Evolutionary conservation across 129 eudicot genomes (phyloP), one percentile per base, ranked within the genome.

Genomic region (Lactuca sativa): DNA sequence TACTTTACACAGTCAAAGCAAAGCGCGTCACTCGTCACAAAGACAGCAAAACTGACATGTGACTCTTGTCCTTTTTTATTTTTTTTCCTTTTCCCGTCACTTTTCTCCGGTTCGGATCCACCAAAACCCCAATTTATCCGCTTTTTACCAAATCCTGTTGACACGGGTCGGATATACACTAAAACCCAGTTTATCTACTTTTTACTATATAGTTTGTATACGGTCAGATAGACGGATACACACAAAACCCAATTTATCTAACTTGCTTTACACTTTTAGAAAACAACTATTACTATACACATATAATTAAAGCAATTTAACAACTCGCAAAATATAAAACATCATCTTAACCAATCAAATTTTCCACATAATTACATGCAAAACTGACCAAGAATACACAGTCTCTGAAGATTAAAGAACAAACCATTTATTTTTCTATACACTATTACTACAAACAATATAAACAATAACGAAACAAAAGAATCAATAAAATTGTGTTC

Each of bases 391-490:
- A 73, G 41, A 38, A 62, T 25, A 52, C 16, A 0, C 37, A 40
- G 62, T 62, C 14, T 7, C 13, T 13, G 21, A 32, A 11, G 16
- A 52, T 16, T 15, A 34, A 31, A 25, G 15, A 47, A 59, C 9
- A 70, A 59, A 59, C 12, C 14, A 58, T 70, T 55, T 41, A 58
- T 59, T 0, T 66, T 68, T 60, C 70, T 76, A 43, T 76, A 55
- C 69, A 53, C 69, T 51, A 68, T 75, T 7, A 53, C 69, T 37
- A 60, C 52, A 53, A 9, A 60, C 52, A 53, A 9, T 67, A 51
- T 76, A 15, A 61, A 69, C 70, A 69, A 76, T 7, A 69, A 38
- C 43, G 59, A 38, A 60, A 59, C 64, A 76, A 76, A 76, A 67
- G 49, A 76, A 76, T 76, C 69, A 69, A 53, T 43, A 59, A 67